These are phyloP conservation scores for Phytophthora pisi DNA, from an alignment of 352 stramenopile genomes.

Conservation along the genomic window DNA sequence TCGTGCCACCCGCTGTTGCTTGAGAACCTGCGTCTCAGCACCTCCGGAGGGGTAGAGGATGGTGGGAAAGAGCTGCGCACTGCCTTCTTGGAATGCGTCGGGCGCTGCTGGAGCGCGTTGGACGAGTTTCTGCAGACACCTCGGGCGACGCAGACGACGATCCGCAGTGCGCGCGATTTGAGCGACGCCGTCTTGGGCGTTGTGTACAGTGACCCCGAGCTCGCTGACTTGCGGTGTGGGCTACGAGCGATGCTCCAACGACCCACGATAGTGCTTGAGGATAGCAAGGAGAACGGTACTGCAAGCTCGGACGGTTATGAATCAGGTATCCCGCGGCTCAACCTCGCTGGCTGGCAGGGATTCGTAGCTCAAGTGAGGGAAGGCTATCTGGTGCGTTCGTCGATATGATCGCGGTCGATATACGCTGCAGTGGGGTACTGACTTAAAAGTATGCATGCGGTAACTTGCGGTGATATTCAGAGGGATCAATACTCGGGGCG, in stretches of 20 bases:
- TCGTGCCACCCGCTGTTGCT: conserved; percentile 31
- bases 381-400: conserved; percentile 30
- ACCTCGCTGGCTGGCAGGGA: conserved; percentile 26
- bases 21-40: conserved; percentile 10
- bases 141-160: conserved; percentile 15
- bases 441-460: neutral
- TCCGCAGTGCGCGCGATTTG: conserved; percentile 18
- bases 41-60: conserved; percentile 10
- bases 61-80: conserved; percentile 19
- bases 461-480: conserved; percentile 14
- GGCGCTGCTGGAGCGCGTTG: conserved; percentile 21
- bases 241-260: conserved; percentile 24
- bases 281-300: conserved; percentile 22
- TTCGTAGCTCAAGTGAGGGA: conserved; percentile 40
- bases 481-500: conserved; percentile 25
- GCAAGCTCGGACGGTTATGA: neutral
- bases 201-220: conserved; percentile 22
- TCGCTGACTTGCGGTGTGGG: conserved; percentile 16
- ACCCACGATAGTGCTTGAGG: conserved; percentile 21
- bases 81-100: conserved; percentile 23
- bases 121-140: conserved; percentile 19
- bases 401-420: neutral
- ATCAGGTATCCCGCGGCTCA: conserved; percentile 19
- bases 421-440: conserved; percentile 3
- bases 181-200: conserved; percentile 30